Conservation (phyloP, 2,329 filamentous ascomycete genomes). For the Ceratocystis papillata region DNA sequence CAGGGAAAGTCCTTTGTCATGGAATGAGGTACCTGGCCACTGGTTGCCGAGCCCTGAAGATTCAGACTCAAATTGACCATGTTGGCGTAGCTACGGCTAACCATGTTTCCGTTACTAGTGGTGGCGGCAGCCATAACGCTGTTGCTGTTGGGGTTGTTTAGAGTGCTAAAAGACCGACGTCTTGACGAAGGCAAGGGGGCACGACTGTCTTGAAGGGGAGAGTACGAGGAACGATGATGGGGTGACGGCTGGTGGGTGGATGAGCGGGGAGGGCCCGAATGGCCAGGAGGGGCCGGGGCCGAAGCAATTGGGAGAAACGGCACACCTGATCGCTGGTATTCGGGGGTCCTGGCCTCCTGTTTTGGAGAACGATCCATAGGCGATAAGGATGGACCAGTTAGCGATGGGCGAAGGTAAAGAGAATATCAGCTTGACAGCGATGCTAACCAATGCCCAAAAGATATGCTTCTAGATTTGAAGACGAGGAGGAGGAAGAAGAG, state of each 20-base stretch:
- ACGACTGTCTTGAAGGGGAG: constrained; percentile 12
- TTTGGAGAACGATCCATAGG: constrained; percentile 20
- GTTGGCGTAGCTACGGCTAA: constrained; percentile 30
- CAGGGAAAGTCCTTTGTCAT: constrained; percentile 38
- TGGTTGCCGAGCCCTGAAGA: constrained; percentile 30
- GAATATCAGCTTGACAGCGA: neutral
- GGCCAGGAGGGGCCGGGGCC: constrained; percentile 5
- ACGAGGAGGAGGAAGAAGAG: neutral
- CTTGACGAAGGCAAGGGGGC: neutral
- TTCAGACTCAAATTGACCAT: constrained; percentile 32
- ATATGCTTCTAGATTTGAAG: neutral
- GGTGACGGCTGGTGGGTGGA: constrained; percentile 8
- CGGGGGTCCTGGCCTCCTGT: constrained; percentile 16
- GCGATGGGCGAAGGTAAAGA: neutral
- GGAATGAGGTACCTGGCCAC: constrained; percentile 23
- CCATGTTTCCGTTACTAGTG: constrained; percentile 3
- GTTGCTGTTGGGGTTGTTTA: neutral
- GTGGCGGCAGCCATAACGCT: constrained; percentile 7
- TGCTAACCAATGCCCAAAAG: neutral
- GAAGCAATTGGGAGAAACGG: constrained; percentile 3
- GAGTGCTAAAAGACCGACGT: neutral
- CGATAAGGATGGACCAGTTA: neutral
- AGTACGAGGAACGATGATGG: constrained; percentile 6
- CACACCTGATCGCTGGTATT: constrained; percentile 15
- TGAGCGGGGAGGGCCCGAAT: neutral